A percentile compares a stretch with the other conserved stretches of the same genome.
Evolutionary conservation across 164 flowering plant species (phyloP).

Genomic region (Tetracentron sinense): DNA sequence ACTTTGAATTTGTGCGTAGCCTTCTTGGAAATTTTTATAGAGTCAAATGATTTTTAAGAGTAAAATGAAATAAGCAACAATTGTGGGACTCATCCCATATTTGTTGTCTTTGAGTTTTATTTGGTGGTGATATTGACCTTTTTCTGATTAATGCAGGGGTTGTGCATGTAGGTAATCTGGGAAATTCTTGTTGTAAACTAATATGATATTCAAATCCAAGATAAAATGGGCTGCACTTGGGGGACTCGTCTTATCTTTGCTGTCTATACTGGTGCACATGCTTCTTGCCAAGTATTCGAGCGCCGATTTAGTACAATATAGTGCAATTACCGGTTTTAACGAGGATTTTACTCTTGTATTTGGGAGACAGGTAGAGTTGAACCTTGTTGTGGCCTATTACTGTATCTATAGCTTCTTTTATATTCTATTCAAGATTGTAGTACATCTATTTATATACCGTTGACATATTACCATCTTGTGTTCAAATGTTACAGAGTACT

Average conservation of each 20-base stretch:
- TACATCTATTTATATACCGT: background rate
- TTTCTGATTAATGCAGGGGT: slow-evolving; percentile 1
- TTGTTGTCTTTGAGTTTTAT: too few relatives aligned
- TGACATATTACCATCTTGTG: background rate
- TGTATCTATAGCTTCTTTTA: background rate
- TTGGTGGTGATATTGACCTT: too few relatives aligned
- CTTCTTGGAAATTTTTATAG: too few relatives aligned
- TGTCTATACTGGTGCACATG: slow-evolving; percentile 66
- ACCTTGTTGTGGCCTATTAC: background rate
- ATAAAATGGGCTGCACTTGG: slow-evolving; percentile 75
- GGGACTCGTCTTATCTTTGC: slow-evolving; percentile 57
- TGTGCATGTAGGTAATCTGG: slow-evolving; percentile 6
- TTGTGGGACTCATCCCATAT: too few relatives aligned
- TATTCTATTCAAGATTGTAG: background rate
- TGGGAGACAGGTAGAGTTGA: slow-evolving; percentile 32
- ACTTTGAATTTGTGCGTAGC: too few relatives aligned
- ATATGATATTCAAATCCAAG: slow-evolving; percentile 69
- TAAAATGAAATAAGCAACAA: too few relatives aligned
- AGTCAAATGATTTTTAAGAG: too few relatives aligned
- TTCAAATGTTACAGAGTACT: slow-evolving; percentile 32
- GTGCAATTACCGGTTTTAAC: slow-evolving; percentile 26
- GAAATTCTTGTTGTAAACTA: slow-evolving; percentile 11
- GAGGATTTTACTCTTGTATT: slow-evolving; percentile 37
- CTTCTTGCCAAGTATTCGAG: slow-evolving; percentile 65
- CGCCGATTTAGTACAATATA: slow-evolving; percentile 41